phyloP scores from a whole-genome alignment of 2,329 filamentous ascomycete genomes.

The Diaporthe citrichinensis region DNA sequence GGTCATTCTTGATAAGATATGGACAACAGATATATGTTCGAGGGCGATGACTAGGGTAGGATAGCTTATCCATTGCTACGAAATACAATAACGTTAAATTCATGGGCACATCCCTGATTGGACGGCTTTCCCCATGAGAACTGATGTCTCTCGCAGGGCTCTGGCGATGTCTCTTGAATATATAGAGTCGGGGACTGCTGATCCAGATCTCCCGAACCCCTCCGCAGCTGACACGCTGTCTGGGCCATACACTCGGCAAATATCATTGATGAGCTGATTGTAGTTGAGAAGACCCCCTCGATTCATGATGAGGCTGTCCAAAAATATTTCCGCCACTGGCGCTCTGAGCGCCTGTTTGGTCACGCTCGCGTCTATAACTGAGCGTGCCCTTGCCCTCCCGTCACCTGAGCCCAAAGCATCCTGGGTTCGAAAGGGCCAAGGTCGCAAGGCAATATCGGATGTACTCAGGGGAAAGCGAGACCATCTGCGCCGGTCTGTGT shows the following conservation, averaged over 20 bases:
- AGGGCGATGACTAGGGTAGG: background rate
- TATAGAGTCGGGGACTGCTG: background rate
- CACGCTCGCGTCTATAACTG: slow-evolving; percentile 43
- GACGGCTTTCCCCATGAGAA: too few relatives aligned
- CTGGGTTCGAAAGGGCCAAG: slow-evolving; percentile 46
- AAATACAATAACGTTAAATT: slow-evolving; percentile 24
- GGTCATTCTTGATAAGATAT: slow-evolving; percentile 1
- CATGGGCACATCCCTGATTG: background rate
- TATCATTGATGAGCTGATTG: background rate
- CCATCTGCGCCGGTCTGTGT: background rate
- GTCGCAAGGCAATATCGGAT: slow-evolving; percentile 47
- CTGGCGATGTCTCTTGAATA: background rate
- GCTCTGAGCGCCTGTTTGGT: slow-evolving; percentile 23
- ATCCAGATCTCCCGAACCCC: background rate
- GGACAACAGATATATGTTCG: background rate
- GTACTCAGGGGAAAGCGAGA: slow-evolving; percentile 45
- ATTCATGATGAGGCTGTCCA: slow-evolving; percentile 31
- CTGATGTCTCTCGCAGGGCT: background rate
- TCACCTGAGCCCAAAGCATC: slow-evolving; percentile 46
- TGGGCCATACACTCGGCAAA: background rate
- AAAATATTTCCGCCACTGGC: background rate
- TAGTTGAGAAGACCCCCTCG: background rate
- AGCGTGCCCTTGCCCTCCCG: slow-evolving; percentile 46
- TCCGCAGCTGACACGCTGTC: background rate
- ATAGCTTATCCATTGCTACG: slow-evolving; percentile 13